These are phyloP conservation scores for Xerocomellus chrysenteron DNA, from an alignment of 768 basidiomycete genomes.

Conservation along the genomic window DNA sequence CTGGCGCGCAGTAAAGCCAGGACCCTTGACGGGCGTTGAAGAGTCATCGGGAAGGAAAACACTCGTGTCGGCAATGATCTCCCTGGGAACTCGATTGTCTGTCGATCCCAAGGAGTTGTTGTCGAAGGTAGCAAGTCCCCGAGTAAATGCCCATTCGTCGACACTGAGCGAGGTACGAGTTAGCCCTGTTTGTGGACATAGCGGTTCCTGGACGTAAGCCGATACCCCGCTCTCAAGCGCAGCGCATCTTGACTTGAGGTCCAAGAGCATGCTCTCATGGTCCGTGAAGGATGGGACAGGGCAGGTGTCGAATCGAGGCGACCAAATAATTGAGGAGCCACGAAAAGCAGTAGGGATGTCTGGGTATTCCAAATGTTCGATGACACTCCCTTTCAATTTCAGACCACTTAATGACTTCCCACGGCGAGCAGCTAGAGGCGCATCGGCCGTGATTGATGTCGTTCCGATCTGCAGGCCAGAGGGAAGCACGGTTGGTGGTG, in stretches of 20 bases:
- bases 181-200: not conserved
- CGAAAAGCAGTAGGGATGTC: slow-evolving; percentile 44
- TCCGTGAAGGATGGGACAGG: slow-evolving; percentile 24
- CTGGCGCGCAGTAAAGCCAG: not conserved
- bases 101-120: slow-evolving; percentile 12
- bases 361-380: slow-evolving; percentile 34
- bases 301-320: slow-evolving; percentile 27
- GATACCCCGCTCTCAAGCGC: slow-evolving; percentile 19
- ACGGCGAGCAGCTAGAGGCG: slow-evolving; percentile 39
- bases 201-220: slow-evolving; percentile 9
- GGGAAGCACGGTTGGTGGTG: not conserved
- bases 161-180: slow-evolving; percentile 16
- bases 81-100: slow-evolving; percentile 1
- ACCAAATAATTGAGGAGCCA: slow-evolving; percentile 35
- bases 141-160: slow-evolving; percentile 39
- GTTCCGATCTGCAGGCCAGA: not conserved
- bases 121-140: slow-evolving; percentile 29
- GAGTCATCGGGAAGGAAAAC: slow-evolving; percentile 12
- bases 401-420: slow-evolving; percentile 36
- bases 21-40: slow-evolving; percentile 11
- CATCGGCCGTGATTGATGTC: slow-evolving; percentile 6
- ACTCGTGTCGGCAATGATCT: slow-evolving; percentile 2
- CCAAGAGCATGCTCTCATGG: slow-evolving; percentile 37
- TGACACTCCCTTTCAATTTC: slow-evolving; percentile 18
- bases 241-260: slow-evolving; percentile 35